Percentiles rank a stretch among this genome's conserved stretches.
These are phyloP conservation scores for Candida endomychidarum DNA, from an alignment of 805 yeast species.

Conservation along the genomic window DNA sequence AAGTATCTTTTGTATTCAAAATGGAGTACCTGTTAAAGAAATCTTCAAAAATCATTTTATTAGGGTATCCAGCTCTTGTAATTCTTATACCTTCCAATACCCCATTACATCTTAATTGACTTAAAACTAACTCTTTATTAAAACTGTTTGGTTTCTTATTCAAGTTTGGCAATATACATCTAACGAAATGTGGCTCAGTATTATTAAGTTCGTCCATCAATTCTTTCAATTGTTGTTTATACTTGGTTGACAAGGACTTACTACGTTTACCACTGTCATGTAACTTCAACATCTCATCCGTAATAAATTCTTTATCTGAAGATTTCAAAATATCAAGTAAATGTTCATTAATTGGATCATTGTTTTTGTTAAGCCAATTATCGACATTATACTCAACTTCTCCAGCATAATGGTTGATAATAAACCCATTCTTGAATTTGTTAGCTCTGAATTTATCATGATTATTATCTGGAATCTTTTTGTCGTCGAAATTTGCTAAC, in stretches of 20 bases:
- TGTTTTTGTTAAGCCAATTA: constrained; percentile 92
- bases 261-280: constrained; percentile 25
- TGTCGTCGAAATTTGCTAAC: constrained; percentile 57
- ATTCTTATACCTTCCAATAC: constrained; percentile 97
- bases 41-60: constrained; percentile 79
- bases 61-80: constrained; percentile 96
- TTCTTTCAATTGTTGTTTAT: constrained; percentile 75
- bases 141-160: constrained; percentile 68
- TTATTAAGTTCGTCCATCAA: constrained; percentile 70
- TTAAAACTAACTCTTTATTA: constrained; percentile 74
- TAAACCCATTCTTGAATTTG: constrained; percentile 72
- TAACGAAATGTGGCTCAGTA: constrained; percentile 94
- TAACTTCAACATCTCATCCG: constrained; percentile 26
- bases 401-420: constrained; percentile 92
- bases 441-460: constrained; percentile 64
- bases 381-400: constrained; percentile 90
- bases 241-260: constrained; percentile 81
- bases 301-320: constrained; percentile 59
- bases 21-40: constrained; percentile 75
- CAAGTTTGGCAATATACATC: constrained; percentile 91
- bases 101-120: constrained; percentile 94
- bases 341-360: constrained; percentile 85
- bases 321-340: constrained; percentile 58
- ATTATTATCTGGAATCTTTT: constrained; percentile 32
- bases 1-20: constrained; percentile 51